Evolutionary conservation across 1,284 basidiomycete species (phyloP), one percentile per base, ranked within the genome.

Genomic region (Malassezia arunalokei): DNA sequence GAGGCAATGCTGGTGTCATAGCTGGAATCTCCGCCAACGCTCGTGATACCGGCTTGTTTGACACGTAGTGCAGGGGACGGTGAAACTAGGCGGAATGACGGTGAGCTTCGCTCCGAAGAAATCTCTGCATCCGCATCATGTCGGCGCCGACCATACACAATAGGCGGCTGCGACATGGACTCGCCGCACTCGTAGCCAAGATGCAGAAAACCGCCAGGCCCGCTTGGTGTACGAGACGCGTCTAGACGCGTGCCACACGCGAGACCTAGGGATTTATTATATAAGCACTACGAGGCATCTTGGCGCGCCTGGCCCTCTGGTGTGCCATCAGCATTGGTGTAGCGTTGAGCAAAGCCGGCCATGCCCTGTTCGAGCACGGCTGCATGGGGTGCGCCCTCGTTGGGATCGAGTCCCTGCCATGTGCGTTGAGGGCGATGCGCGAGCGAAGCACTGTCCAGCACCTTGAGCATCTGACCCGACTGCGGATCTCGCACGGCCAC

Each of bases 301-400:
- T 15, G 33, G 15, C 11, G 5, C 11, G 33, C 33, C 15, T n/a
- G 20, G 17, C 64, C 62, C 15, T 58, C 40, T 27, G 17, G 15
- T 6, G 33, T 35, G 39, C 63, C 65, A 42, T 59, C 62, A 3
- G 59, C 63, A 37, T 70, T 77, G 12, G 78, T 76, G 72, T 98
- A 96, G 5, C 85, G 87, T 58, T 84, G 80, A 30, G 92, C 90
- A 45, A 94, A 86, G 4, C 92, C 92, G 60, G 80, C 86, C 52
- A 87, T 77, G 1, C 88, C 92, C 73, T 92, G 83, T 75, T 95
- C 87, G 49, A 98, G 75, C 42, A 82, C 67, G 56, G 85, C 81
- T 0, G 38, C 43, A 8, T 79, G 80, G 65, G 92, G 87, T 71
- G 85, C 76, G 0, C 88, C 90, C 12, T 85, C 66, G 8, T 86